phyloP scores from a whole-genome alignment of 2,329 filamentous ascomycete genomes.

The Aureobasidium subglaciale region DNA sequence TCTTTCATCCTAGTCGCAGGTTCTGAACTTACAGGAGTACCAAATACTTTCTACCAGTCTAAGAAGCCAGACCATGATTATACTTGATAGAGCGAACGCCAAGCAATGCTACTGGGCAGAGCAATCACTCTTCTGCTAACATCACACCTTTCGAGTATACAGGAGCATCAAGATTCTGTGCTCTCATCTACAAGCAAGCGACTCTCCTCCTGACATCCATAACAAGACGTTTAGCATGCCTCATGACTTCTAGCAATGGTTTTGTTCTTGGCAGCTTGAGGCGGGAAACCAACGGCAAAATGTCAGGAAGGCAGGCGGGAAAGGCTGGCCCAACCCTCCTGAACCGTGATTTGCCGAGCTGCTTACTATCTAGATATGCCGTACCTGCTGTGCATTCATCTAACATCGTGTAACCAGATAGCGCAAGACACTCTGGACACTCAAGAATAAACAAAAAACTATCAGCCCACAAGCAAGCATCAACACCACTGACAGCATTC shows the following conservation, averaged over 20 bases:
- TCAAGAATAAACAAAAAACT: neutral
- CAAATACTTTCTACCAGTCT: too few species aligned
- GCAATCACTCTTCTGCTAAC: too few species aligned
- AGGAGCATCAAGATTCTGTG: too few species aligned
- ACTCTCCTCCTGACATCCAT: too few species aligned
- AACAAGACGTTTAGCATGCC: neutral
- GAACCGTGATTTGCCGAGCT: neutral
- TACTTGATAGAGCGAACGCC: too few species aligned
- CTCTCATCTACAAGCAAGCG: too few species aligned
- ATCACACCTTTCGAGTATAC: too few species aligned
- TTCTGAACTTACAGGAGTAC: too few species aligned
- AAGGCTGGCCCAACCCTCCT: constrained; percentile 1
- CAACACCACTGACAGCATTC: neutral
- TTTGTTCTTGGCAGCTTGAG: neutral
- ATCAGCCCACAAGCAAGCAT: neutral
- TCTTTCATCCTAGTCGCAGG: neutral
- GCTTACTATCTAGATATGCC: neutral
- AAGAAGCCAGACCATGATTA: too few species aligned
- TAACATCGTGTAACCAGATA: neutral
- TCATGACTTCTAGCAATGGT: neutral
- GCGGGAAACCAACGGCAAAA: neutral
- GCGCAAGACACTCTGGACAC: neutral
- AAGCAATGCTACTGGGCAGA: too few species aligned
- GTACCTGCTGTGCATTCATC: neutral
- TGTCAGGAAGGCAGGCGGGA: neutral